Conservation (phyloP, 495 filamentous ascomycete species). For the Tuber microsphaerosporum region DNA sequence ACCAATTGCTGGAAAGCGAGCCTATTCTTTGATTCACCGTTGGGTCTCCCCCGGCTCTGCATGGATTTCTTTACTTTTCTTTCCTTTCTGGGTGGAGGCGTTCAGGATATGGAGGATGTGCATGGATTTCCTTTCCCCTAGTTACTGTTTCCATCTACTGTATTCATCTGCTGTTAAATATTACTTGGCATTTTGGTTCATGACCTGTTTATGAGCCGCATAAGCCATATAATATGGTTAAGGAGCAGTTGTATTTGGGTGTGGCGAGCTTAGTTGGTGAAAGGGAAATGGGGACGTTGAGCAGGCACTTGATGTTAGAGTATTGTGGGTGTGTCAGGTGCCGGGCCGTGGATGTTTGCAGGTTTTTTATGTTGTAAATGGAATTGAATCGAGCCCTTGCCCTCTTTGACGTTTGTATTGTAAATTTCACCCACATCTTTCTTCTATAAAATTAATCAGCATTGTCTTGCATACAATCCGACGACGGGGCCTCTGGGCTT, state of each 20-base stretch:
- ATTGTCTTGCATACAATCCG: neutral
- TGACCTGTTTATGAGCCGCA: neutral
- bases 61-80: neutral
- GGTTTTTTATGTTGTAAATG: neutral
- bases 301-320: neutral
- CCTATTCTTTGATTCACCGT: neutral
- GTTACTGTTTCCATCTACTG: neutral
- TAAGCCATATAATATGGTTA: neutral
- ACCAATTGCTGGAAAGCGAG: neutral
- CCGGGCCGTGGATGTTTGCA: neutral
- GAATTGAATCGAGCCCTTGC: neutral
- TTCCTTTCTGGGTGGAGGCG: constrained; percentile 1
- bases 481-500: neutral
- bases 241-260: neutral
- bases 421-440: neutral
- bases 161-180: neutral
- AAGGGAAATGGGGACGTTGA: neutral
- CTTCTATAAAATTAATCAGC: neutral
- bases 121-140: neutral
- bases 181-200: neutral
- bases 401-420: neutral
- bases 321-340: neutral
- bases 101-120: neutral
- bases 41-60: neutral
- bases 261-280: neutral